Base-by-base conservation (phyloP, 176 grass and related monocot species). In the Juncus effusus region DNA sequence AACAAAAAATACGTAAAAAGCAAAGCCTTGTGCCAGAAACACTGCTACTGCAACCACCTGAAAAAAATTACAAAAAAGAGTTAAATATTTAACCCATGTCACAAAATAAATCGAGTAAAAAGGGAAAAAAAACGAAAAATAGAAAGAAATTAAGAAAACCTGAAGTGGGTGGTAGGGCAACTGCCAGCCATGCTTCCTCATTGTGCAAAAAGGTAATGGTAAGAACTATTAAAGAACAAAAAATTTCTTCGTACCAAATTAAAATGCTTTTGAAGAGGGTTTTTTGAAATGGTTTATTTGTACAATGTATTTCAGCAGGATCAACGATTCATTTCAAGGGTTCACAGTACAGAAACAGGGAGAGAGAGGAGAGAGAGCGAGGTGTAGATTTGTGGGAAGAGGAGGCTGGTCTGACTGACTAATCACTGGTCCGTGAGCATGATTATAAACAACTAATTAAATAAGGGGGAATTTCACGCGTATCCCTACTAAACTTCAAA, bases 101-200 rank as follows among this genome's bases (percentile, higher is more conserved):
- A 13, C 16, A 70, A n/a, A 42, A 45, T 12, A 75, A 73, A 63
- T 14, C 12, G 14, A 61, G 37, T 41, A 54, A 38, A 64, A 42
- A 59, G 16, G 14, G 51, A 3, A 13, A 51, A 13, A 51, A 75
- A 36, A 28, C 19, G 50, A 1, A 56, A 37, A 14, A 59, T 44
- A 4, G 36, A 50, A 38, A 60, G 53, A 62, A 50, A 39, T 37
- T 9, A 1, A 51, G 13, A 16, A 51, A 16, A 87, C 95, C 89
- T 99, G 94, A 39, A 97, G 82, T 58, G 94, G 94, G 77, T 97
- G 88, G 82, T 97, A 97, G 7, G 94, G 94, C 36, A 97, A 85
- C 78, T 97, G 82, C 94, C 94, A 97, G 7, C 94, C 94, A 79
- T 97, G 85, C 73, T 89, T 97, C 88, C 94, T 97, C 94, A 97